These are phyloP conservation scores for Phyllosticta ampelicida DNA, from an alignment of 2,329 filamentous ascomycete genomes.

Conservation along the genomic window DNA sequence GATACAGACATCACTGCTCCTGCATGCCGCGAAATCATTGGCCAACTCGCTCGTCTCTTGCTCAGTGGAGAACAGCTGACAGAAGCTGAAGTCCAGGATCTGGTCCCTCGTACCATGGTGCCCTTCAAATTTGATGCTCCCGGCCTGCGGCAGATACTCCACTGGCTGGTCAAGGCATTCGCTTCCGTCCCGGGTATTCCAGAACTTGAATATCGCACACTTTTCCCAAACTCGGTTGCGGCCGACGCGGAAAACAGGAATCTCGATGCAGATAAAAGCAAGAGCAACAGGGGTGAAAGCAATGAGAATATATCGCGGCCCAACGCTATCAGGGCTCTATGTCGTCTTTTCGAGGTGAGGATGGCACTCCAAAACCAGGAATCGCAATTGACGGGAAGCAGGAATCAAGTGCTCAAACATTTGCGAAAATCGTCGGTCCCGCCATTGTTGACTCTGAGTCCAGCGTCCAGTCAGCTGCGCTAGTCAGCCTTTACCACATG, in stretches of 20 bases:
- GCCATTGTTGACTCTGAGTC: slow-evolving; percentile 99
- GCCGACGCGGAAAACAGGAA: background rate
- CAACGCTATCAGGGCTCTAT: slow-evolving; percentile 90
- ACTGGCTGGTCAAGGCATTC: slow-evolving; percentile 97
- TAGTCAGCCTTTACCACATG: slow-evolving; percentile 95
- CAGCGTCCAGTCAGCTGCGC: slow-evolving; percentile 87
- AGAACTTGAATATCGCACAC: background rate
- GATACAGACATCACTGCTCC: slow-evolving; percentile 62
- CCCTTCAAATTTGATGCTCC: slow-evolving; percentile 99
- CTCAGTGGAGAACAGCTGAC: slow-evolving; percentile 97
- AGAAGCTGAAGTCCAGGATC: slow-evolving; percentile 89
- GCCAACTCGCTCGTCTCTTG: slow-evolving; percentile 90
- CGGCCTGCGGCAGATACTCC: slow-evolving; percentile 95
- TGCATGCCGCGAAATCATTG: slow-evolving; percentile 93
- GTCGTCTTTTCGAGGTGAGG: slow-evolving; percentile 91
- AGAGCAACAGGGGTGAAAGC: background rate
- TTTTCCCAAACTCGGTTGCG: background rate
- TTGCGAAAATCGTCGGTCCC: slow-evolving; percentile 97
- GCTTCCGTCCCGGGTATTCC: no score
- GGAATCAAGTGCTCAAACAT: slow-evolving; percentile 91
- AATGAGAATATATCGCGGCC: slow-evolving; percentile 44
- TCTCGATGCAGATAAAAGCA: background rate
- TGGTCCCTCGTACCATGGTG: slow-evolving; percentile 97
- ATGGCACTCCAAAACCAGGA: slow-evolving; percentile 13
- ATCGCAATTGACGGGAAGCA: slow-evolving; percentile 29